Evolutionary conservation across 345 rosid species (phyloP).

Genomic region (Populus ilicifolia): DNA sequence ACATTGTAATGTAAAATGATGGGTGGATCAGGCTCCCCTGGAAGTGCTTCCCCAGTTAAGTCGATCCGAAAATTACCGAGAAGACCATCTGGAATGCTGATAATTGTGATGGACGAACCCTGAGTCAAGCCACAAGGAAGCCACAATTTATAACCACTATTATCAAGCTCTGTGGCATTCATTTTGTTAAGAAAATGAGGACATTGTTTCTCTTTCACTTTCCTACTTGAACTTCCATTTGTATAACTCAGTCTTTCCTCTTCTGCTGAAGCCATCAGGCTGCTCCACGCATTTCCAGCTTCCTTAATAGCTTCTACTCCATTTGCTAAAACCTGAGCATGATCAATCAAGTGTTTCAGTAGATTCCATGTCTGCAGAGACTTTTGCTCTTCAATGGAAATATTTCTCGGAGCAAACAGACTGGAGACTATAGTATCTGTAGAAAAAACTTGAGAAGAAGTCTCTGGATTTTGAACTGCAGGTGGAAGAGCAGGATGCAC

Average conservation of each 20-base stretch:
- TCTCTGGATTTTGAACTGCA: conserved; percentile 50
- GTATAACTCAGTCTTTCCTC: conserved; percentile 49
- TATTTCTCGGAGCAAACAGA: conserved; percentile 58
- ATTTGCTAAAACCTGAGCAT: conserved; percentile 59
- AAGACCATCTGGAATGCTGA: conserved; percentile 86
- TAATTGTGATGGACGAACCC: conserved; percentile 86
- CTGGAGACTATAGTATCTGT: conserved; percentile 41
- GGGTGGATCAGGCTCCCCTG: conserved; percentile 99
- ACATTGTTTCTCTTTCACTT: conserved; percentile 59
- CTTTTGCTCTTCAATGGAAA: conserved; percentile 56
- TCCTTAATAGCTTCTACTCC: conserved; percentile 88
- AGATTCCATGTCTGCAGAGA: conserved; percentile 78
- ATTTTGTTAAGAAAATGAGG: conserved; percentile 80
- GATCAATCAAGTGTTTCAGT: conserved; percentile 53
- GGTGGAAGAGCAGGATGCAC: conserved; percentile 46
- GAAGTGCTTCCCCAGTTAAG: conserved; percentile 86
- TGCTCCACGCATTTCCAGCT: conserved; percentile 83
- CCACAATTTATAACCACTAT: conserved; percentile 45
- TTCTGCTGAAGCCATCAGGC: conserved; percentile 65
- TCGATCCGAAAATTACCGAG: conserved; percentile 84
- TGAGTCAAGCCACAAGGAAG: conserved; percentile 94
- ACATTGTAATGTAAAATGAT: conserved; percentile 88
- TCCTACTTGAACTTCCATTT: conserved; percentile 44
- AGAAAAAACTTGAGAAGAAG: conserved; percentile 58
- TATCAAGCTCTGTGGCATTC: conserved; percentile 61